Conservation (phyloP, 257 asterid species). For the Verbena officinalis region DNA sequence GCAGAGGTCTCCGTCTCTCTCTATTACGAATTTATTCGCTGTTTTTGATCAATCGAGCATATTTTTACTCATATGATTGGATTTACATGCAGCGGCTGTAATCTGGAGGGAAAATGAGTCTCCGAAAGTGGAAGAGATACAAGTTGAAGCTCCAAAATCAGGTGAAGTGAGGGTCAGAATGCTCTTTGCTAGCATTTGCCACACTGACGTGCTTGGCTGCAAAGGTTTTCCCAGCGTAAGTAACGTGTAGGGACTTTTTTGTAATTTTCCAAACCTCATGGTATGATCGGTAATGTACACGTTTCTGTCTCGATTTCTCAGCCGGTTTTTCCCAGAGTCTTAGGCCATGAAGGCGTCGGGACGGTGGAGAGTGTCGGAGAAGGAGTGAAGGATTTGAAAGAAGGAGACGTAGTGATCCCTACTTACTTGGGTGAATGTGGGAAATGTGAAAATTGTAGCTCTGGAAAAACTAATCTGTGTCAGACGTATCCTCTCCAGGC, state of each 20-base stretch:
- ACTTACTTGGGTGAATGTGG: conserved; percentile 50
- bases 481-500: conserved; percentile 46
- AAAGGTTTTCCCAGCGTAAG: conserved; percentile 50
- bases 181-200: conserved; percentile 65
- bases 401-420: conserved; percentile 46
- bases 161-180: conserved; percentile 62
- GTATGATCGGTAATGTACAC: neutral
- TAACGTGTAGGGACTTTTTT: neutral
- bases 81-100: conserved; percentile 47
- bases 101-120: conserved; percentile 52
- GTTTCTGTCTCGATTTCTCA: conserved; percentile 20
- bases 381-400: conserved; percentile 36
- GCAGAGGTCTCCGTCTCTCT: conserved; percentile 29
- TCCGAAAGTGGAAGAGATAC: conserved; percentile 49
- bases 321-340: conserved; percentile 52
- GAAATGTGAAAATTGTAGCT: conserved; percentile 39
- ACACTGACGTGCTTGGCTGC: conserved; percentile 57
- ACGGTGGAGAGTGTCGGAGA: conserved; percentile 43
- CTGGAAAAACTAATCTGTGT: conserved; percentile 42
- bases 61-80: neutral
- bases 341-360: conserved; percentile 65
- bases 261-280: neutral
- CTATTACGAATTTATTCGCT: neutral
- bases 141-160: conserved; percentile 55
- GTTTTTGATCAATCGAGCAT: neutral